Base-by-base conservation (phyloP, 352 stramenopile species). In the Phytopythium cucurbitacearum region DNA sequence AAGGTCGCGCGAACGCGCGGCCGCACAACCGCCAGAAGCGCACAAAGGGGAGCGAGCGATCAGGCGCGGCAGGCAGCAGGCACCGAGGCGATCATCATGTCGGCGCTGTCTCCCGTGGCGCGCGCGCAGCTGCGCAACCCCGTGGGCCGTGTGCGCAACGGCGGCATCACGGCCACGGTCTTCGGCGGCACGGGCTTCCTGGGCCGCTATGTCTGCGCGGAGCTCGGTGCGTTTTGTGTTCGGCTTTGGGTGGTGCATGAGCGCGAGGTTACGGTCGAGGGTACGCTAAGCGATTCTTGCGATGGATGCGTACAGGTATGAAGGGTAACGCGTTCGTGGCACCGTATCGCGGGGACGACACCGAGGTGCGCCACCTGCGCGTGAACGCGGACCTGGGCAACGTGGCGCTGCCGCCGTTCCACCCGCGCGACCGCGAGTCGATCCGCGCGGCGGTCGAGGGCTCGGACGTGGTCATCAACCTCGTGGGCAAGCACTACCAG, bases 401-500 rank as follows among this genome's bases (percentile, higher is more conserved):
- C 51, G 77, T 95, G 41, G 85, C 71, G 16, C 73, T 82, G 42
- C 53, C 92, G 38, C 76, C 78, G 38, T 96, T 96, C 65, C 72
- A 85, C 60, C 79, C 87, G 21, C 87, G 91, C 16, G 95, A 99
- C 77, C 74, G 85, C 44, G 90, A 98, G 50, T 96, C 87, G 46
- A 97, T 99, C 48, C 72, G 80, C 40, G 73, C 97, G 39, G 82
- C 93, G 1, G 91, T 98, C 40, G 66, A 86, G 33, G 89, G 95
- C 71, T 91, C 87, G 36, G 95, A 99, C 60, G 76, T 98, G 57
- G 96, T 99, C 37, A 93, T 99, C 64, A 99, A 99, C 73, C 59
- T 99, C 9, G 87, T 99, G 49, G 96, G 96, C 46, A 99, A 99
- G 65, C 81, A 98, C 72, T 99, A 99, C 70, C 93, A 99, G 72